phyloP scores from a whole-genome alignment of 2,329 filamentous ascomycete genomes.

The Ceratocystis lukuohia region DNA sequence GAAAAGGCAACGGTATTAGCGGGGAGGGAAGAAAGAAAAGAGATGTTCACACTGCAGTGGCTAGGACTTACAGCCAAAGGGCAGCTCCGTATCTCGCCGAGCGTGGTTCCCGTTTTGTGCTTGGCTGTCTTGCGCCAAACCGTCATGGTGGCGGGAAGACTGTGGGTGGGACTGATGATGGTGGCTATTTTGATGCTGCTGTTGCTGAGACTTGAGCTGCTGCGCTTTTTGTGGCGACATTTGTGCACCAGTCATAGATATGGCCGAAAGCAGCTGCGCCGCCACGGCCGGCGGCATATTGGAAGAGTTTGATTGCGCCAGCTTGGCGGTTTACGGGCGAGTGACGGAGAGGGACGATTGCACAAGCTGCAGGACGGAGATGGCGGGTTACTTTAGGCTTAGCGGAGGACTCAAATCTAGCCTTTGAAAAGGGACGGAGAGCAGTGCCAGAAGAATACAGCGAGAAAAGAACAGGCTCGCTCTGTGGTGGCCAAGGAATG shows the following conservation, averaged over 20 bases:
- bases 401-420: not conserved
- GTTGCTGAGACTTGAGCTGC: not conserved
- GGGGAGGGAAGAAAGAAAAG: not conserved
- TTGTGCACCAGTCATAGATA: constrained; percentile 16
- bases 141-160: not conserved
- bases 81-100: constrained; percentile 35
- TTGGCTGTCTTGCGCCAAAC: not conserved
- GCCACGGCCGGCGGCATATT: constrained; percentile 15
- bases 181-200: not conserved
- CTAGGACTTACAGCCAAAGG: constrained; percentile 53
- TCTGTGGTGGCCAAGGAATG: not conserved
- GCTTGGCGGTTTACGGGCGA: not conserved
- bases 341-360: not conserved
- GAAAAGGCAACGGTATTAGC: constrained; percentile 2
- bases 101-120: constrained; percentile 19
- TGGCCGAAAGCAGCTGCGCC: constrained; percentile 18
- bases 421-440: not conserved
- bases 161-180: not conserved
- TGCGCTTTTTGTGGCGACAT: not conserved
- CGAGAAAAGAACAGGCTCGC: not conserved
- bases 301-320: constrained; percentile 14
- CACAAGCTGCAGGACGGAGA: not conserved
- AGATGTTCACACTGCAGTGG: not conserved
- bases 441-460: not conserved
- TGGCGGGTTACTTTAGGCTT: not conserved